phyloP scores from a whole-genome alignment of 345 rosid genomes.

The Syzygium oleosum region DNA sequence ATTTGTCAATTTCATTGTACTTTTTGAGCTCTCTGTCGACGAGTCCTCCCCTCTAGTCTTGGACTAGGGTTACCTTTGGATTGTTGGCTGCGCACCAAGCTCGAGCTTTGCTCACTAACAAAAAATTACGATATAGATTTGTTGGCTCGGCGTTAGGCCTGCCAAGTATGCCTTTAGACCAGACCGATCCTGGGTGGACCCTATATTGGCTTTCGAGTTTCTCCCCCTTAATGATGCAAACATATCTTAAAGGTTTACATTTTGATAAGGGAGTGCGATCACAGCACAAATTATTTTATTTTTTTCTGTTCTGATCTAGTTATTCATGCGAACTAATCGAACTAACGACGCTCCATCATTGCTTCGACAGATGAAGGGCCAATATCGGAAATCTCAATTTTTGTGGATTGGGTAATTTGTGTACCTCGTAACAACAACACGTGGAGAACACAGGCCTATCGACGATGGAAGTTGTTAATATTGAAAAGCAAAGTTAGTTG shows the following conservation, averaged over 20 bases:
- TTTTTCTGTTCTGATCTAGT: neutral
- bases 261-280: neutral
- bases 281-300: neutral
- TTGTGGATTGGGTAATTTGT: neutral
- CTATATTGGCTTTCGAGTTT: neutral
- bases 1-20: neutral
- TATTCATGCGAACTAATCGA: neutral
- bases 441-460: neutral
- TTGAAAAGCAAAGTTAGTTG: too few relatives aligned
- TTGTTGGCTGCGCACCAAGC: neutral
- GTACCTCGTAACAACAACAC: neutral
- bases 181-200: neutral
- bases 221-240: neutral
- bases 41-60: neutral
- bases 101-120: neutral
- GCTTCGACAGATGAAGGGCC: neutral
- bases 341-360: neutral
- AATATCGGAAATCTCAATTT: neutral
- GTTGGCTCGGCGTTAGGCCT: accelerated
- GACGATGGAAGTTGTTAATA: neutral
- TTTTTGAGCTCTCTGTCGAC: neutral
- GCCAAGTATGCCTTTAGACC: neutral
- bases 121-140: too few relatives aligned
- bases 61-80: neutral
- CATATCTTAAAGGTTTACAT: neutral